A percentile compares a stretch with the other conserved stretches of the same genome.
Evolutionary conservation across 2,329 filamentous ascomycete genomes (phyloP).

Genomic region (Aspergillus vadensis): DNA sequence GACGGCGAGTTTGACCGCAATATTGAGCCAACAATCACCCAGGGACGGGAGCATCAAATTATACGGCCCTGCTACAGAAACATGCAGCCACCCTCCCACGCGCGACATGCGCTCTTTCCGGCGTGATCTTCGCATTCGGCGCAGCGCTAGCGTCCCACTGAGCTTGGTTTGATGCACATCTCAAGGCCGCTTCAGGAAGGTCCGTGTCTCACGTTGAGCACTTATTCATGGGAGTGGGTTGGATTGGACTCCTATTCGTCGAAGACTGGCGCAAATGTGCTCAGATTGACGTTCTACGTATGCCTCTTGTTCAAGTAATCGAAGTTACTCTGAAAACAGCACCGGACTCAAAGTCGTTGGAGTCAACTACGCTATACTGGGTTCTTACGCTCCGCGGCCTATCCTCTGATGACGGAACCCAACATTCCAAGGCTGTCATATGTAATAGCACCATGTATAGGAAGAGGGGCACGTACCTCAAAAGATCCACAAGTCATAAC

Average conservation of each 20-base stretch:
- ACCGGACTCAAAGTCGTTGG: no score
- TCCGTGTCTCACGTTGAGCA: background rate
- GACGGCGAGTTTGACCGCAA: background rate
- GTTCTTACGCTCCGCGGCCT: no score
- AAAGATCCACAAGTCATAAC: background rate
- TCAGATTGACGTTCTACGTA: no score
- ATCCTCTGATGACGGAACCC: no score
- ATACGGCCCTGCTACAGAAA: constrained; percentile 7
- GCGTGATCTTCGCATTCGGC: background rate
- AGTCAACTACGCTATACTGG: no score
- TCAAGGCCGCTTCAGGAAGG: background rate
- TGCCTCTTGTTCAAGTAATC: no score
- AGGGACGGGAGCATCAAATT: constrained; percentile 12
- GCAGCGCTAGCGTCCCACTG: background rate
- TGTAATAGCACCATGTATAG: background rate
- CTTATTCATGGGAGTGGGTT: background rate
- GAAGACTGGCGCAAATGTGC: background rate
- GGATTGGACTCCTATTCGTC: background rate
- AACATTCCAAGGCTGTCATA: no score
- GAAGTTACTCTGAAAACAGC: no score
- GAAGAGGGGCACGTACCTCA: constrained; percentile 7
- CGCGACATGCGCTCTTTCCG: background rate
- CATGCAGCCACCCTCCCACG: background rate
- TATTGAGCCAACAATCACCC: background rate
- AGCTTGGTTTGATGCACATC: background rate